Base-by-base conservation (phyloP, 108 stramenopile species). In the Nitzschia palea region DNA sequence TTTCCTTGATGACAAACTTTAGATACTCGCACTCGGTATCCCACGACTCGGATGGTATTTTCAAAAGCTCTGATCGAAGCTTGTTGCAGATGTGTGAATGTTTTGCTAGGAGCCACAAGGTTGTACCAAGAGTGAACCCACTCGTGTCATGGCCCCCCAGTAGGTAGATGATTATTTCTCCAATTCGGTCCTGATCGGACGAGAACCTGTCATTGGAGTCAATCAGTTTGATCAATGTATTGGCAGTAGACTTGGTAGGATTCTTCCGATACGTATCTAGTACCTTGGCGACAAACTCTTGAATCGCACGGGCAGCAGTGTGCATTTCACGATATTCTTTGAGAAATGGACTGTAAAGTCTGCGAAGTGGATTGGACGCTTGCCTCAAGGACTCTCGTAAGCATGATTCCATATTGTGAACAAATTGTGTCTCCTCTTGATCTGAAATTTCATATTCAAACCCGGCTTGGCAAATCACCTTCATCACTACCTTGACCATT, bases 341-440 rank as follows among this genome's bases (percentile, higher is more conserved):
- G n/a, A 79, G 15, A 9, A 60, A 18, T 5, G 27, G 20, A 26
- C 62, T 61, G 28, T 74, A 51, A 15, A 69, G 15, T 52, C 65
- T 63, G 0, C 78, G 78, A 28, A 74, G 51, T 1, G 78, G 78
- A 45, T 74, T 79, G 51, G 62, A 44, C 12, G 65, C 51, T n/a
- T 42, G 60, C 14, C 43, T 54, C 3, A 68, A 50, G 33, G 55
- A 72, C 25, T 78, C 77, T 22, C 30, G 60, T 0, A 68, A 25
- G 15, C 47, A 55, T 12, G 44, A 18, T 30, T 73, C 71, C 28
- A 48, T 9, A 30, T 68, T 62, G 17, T 43, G 14, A 14, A 66
- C 35, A 53, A 70, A 79, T 0, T 42, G 9, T 15, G 9, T 22
- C 25, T 61, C 51, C 42, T 79, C 78, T 29, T 62, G 22, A 15